Evolutionary conservation across 768 basidiomycete genomes (phyloP).

Genomic region (Lactarius sanguifluus): DNA sequence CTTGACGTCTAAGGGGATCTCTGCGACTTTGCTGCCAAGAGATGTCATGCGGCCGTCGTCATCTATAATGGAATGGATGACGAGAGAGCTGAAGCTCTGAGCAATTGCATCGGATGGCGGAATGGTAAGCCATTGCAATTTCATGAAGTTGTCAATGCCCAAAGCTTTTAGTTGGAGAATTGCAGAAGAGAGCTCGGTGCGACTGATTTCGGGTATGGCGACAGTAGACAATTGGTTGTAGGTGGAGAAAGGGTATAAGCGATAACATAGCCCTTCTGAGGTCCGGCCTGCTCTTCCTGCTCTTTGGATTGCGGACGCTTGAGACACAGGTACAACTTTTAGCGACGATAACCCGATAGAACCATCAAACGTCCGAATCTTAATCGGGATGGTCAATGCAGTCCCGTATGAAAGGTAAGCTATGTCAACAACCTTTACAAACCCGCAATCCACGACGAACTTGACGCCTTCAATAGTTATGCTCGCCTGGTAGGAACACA

Average conservation of each 20-base stretch:
- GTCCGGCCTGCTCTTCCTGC: conserved; percentile 96
- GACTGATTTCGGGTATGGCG: conserved; percentile 87
- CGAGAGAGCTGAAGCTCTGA: conserved; percentile 81
- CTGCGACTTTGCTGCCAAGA: conserved; percentile 84
- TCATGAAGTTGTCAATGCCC: conserved; percentile 93
- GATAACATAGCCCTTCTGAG: conserved; percentile 87
- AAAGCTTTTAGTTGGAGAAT: conserved; percentile 93
- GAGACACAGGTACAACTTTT: conserved; percentile 76
- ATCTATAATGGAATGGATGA: conserved; percentile 79
- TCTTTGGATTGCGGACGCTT: conserved; percentile 88
- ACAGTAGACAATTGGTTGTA: conserved; percentile 61
- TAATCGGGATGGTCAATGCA: conserved; percentile 6
- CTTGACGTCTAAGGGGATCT: conserved; percentile 90
- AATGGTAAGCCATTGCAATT: conserved; percentile 91
- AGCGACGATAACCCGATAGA: conserved; percentile 82
- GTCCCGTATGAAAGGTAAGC: background rate
- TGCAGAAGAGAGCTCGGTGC: conserved; percentile 87
- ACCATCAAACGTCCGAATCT: conserved; percentile 92
- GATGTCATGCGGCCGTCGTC: conserved; percentile 74
- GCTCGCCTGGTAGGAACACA: conserved; percentile 61
- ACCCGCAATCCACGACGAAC: conserved; percentile 92
- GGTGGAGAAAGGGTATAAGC: conserved; percentile 73
- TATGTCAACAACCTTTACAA: conserved; percentile 71
- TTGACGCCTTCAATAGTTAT: conserved; percentile 96
- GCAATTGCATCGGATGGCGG: conserved; percentile 86